Percentiles rank a stretch among this genome's conserved stretches.
Evolutionary conservation across 345 rosid species (phyloP).

Genomic region (Eucalyptus shirleyi): DNA sequence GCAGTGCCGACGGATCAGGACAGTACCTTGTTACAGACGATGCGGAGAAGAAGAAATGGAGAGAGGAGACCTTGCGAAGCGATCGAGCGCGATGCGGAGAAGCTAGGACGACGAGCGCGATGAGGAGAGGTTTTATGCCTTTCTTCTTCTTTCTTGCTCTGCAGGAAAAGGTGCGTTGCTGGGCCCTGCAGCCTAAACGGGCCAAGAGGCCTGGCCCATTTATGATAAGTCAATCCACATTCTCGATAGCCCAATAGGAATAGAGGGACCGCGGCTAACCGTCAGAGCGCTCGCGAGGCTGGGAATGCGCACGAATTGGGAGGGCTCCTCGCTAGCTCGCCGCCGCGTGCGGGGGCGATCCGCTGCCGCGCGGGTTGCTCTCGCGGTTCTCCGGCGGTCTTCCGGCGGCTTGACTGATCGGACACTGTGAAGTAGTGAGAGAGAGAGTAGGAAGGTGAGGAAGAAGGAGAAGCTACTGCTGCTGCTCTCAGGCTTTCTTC

Average conservation of each 20-base stretch:
- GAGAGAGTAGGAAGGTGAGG: neutral
- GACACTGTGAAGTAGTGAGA: neutral
- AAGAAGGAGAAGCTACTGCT: neutral
- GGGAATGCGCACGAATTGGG: neutral
- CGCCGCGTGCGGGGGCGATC: neutral
- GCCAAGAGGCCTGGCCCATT: neutral
- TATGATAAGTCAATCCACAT: neutral
- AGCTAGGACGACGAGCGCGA: neutral
- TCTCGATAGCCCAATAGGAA: neutral
- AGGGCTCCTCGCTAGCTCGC: neutral
- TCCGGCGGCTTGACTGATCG: neutral
- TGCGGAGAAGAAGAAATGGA: neutral
- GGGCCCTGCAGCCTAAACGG: neutral
- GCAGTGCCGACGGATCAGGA: neutral
- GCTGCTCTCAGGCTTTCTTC: neutral
- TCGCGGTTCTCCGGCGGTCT: too few species aligned
- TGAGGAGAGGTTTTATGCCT: neutral
- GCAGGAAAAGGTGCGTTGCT: neutral
- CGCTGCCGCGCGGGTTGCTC: neutral
- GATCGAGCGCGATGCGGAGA: neutral
- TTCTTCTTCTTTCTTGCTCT: neutral
- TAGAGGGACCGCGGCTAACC: neutral
- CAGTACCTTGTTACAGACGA: neutral
- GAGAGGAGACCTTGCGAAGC: neutral
- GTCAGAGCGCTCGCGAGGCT: neutral